Base-by-base conservation (phyloP, 306 rosid genomes). In the Medicago arabica region DNA sequence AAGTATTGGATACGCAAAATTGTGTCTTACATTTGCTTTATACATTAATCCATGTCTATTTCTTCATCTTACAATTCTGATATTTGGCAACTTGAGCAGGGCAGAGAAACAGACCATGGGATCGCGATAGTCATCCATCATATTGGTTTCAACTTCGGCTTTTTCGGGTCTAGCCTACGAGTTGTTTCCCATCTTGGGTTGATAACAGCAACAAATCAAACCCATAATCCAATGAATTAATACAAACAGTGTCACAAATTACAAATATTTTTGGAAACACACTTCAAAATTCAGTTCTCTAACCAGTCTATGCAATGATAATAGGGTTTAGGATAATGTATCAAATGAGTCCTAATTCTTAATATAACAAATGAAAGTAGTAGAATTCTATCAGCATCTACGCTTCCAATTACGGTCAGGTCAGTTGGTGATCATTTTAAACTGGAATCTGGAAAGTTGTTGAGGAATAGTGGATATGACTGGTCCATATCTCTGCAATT, bases 401-500 rank as follows among this genome's bases (percentile, higher is more conserved):
- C 50, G 67, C 72, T 82, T 40, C 74, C 17, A 16, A 46, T 9
- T 49, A 39, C 60, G 44, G 63, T 89, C 87, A 90, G 69, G 63
- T 89, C 87, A 90, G 69, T 88, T 86, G 51, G 96, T 83, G 86
- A 96, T 96, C 99, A 96, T 96, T 85, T 92, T 92, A 86, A 96
- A 96, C 86, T 96, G 96, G 83, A 96, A 96, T 89, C 99, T 87
- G 69, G 99, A 96, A 47, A 96, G 94, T 85, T 92, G 99, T 80
- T 92, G 98, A 10, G 99, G 99, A 74, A 96, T 96, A 77, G 97
- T 92, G 75, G 98, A 96, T 80, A 96, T 96, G 74, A 96, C 98
- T 9, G 97, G 96, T 18, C 99, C 99, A 53, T 96, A 96, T 87
- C 99, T 88, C 99, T 96, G 97, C 75, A 82, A 69, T 44, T 76